Conservation (phyloP, 192 early-diverging fungal genomes). For the Backusella psychrophila region DNA sequence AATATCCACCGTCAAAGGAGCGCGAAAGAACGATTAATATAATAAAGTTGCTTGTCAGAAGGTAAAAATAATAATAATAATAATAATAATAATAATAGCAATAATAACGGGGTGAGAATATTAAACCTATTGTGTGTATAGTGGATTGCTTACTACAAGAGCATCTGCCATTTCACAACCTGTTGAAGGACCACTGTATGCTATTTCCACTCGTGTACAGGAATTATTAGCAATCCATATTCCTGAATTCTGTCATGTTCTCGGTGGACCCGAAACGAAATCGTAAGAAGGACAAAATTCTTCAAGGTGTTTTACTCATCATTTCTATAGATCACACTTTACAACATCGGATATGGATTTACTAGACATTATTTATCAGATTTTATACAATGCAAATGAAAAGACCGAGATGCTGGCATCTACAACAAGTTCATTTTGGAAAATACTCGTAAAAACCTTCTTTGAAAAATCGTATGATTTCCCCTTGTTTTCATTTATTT, state of each 20-base stretch:
- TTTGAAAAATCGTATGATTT: constrained; percentile 31
- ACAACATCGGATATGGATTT: constrained; percentile 23
- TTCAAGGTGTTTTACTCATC: too few species aligned
- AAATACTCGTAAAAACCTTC: constrained; percentile 29
- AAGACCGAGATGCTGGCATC: constrained; percentile 14
- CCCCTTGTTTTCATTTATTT: neutral
- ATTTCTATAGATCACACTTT: constrained; percentile 17
- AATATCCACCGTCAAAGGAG: neutral
- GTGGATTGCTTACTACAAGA: constrained; percentile 20
- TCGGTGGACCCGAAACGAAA: neutral
- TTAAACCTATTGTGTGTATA: neutral
- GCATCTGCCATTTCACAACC: constrained; percentile 17
- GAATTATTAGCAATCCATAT: constrained; percentile 22
- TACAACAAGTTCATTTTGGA: constrained; percentile 30
- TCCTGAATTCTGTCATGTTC: constrained; percentile 12
- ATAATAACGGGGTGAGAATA: too few species aligned
- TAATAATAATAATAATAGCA: too few species aligned
- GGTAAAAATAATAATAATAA: neutral
- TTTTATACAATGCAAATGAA: constrained; percentile 8
- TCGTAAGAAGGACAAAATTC: neutral
- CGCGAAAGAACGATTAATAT: constrained; percentile 17
- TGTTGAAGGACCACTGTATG: constrained; percentile 25
- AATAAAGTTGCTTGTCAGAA: constrained; percentile 22
- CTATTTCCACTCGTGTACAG: constrained; percentile 15
- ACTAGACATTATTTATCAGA: constrained; percentile 25